Conservation (phyloP, 176 grass and related monocot species). For the Aegilops umbellulata region DNA sequence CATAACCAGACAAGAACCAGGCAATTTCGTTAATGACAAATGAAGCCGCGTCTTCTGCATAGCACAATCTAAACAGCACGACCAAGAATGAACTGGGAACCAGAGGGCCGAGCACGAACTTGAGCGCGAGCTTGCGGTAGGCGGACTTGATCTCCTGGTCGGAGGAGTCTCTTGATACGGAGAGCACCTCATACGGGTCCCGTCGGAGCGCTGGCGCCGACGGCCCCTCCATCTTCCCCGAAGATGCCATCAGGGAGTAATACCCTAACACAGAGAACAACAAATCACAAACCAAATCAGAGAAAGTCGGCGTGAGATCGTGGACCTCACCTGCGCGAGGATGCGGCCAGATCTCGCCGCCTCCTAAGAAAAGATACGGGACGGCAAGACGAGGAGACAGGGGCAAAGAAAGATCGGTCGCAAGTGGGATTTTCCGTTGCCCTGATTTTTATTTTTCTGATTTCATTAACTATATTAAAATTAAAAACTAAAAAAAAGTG, state of each 20-base stretch:
- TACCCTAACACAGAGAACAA: slow-evolving; percentile 34
- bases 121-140: slow-evolving; percentile 97
- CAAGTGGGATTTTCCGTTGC: background rate
- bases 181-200: slow-evolving; percentile 96
- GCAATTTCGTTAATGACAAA: background rate
- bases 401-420: background rate
- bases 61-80: background rate
- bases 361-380: background rate
- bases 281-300: background rate
- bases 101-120: slow-evolving; percentile 41
- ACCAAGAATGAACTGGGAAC: background rate
- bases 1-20: background rate
- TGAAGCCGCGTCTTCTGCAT: background rate
- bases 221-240: slow-evolving; percentile 76
- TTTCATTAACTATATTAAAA: too few species aligned
- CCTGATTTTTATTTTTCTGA: background rate
- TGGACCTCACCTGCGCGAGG: slow-evolving; percentile 3
- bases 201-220: slow-evolving; percentile 67
- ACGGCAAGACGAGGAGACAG: background rate
- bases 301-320: background rate
- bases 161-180: slow-evolving; percentile 79
- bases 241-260: slow-evolving; percentile 56
- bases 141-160: slow-evolving; percentile 98
- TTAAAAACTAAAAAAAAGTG: too few species aligned
- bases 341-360: slow-evolving; percentile 36